Percentiles rank a stretch among this genome's conserved stretches.
phyloP scores from a whole-genome alignment of 83 land plant species.

The Isoetes engelmannii region DNA sequence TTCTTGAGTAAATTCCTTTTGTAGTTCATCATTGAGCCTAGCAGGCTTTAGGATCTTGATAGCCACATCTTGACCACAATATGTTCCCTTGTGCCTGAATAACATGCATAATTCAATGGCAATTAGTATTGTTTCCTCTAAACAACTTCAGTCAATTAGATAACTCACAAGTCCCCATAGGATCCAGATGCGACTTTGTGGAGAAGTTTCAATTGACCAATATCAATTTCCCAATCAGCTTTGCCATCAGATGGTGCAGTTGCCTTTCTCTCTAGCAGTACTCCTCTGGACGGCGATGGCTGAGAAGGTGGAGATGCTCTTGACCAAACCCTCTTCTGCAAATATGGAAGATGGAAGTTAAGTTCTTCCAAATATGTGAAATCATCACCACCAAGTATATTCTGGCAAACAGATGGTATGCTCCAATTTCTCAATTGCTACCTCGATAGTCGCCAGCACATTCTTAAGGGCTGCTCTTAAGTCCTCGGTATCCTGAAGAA shows the following conservation, averaged over 20 bases:
- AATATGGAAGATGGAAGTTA: background rate
- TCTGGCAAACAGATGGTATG: background rate
- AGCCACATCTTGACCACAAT: slow-evolving; percentile 90
- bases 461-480: background rate
- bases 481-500: slow-evolving; percentile 6
- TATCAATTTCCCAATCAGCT: slow-evolving; percentile 85
- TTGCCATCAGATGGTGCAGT: slow-evolving; percentile 56
- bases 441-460: slow-evolving; percentile 3
- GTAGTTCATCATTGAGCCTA: slow-evolving; percentile 61
- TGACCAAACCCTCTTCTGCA: slow-evolving; percentile 7
- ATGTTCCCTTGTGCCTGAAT: slow-evolving; percentile 37
- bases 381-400: background rate
- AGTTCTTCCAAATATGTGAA: background rate
- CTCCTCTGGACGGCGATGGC: too few relatives aligned
- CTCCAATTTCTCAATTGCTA: background rate
- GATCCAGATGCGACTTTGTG: slow-evolving; percentile 73
- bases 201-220: slow-evolving; percentile 45
- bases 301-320: background rate
- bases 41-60: slow-evolving; percentile 91
- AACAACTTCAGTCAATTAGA: background rate
- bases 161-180: slow-evolving; percentile 79
- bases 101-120: background rate
- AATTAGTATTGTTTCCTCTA: slow-evolving; percentile 21
- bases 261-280: too few relatives aligned
- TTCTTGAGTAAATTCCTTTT: slow-evolving; percentile 91